A percentile compares a stretch with the other conserved stretches of the same genome.
Evolutionary conservation across 169 alveolate genomes (phyloP).

Genomic region (Pseudocohnilembus persalinus): DNA sequence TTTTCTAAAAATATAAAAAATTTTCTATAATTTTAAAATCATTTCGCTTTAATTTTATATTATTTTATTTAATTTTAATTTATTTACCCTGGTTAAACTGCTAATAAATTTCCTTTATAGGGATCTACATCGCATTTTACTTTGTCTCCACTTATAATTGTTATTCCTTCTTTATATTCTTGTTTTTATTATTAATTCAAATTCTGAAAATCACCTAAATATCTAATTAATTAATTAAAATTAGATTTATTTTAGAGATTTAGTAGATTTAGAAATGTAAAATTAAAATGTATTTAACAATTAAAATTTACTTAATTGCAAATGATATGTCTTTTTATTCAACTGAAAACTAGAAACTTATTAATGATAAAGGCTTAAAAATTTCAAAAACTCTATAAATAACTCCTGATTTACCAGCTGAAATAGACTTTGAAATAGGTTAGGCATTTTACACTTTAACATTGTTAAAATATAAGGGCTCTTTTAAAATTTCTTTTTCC

Average conservation of each 20-base stretch:
- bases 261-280: too few species aligned
- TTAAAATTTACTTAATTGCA: neutral
- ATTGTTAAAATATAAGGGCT: neutral
- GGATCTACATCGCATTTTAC: neutral
- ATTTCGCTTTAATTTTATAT: too few species aligned
- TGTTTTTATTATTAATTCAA: neutral
- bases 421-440: neutral
- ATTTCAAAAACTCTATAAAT: neutral
- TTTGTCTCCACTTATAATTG: neutral
- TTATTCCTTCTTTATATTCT: neutral
- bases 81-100: neutral
- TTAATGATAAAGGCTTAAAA: neutral
- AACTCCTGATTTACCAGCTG: neutral
- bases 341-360: neutral
- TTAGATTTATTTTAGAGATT: too few species aligned
- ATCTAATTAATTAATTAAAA: too few species aligned
- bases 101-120: neutral
- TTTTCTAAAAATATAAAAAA: too few species aligned
- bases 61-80: too few species aligned
- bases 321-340: neutral
- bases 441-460: neutral
- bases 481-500: neutral
- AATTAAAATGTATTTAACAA: neutral
- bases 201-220: neutral
- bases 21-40: too few species aligned